phyloP scores from a whole-genome alignment of 2,329 filamentous ascomycete species.

The Paraphoma sp. region DNA sequence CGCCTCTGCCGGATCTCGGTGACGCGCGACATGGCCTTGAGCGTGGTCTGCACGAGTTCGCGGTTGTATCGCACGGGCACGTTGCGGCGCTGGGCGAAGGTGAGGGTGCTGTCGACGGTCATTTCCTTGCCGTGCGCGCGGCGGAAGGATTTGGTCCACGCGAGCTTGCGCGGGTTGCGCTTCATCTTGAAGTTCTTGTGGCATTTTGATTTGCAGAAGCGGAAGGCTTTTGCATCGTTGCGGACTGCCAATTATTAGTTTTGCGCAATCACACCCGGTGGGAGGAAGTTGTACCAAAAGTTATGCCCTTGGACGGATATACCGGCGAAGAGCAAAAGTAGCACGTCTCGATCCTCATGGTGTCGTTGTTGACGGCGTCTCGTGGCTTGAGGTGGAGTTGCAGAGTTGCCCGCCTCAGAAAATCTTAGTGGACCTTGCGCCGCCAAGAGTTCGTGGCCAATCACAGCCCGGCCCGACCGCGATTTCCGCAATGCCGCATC shows the following conservation, averaged over 20 bases:
- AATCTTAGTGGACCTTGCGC: conserved; percentile 15
- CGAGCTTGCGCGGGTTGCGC: conserved; percentile 94
- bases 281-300: conserved; percentile 65
- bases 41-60: conserved; percentile 83
- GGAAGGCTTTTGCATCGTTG: conserved; percentile 67
- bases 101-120: conserved; percentile 90
- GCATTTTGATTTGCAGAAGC: conserved; percentile 65
- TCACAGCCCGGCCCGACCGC: conserved; percentile 23
- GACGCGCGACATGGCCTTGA: conserved; percentile 91
- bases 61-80: conserved; percentile 95
- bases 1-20: conserved; percentile 81
- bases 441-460: conserved; percentile 14
- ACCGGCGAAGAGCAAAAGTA: conserved; percentile 73
- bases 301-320: conserved; percentile 58
- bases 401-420: conserved; percentile 6
- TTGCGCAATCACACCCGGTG: neutral
- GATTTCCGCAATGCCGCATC: conserved; percentile 21
- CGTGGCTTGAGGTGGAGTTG: conserved; percentile 12
- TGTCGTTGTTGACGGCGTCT: conserved; percentile 12
- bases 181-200: conserved; percentile 92
- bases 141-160: conserved; percentile 67
- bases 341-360: conserved; percentile 56
- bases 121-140: conserved; percentile 65
- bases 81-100: conserved; percentile 92
- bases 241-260: conserved; percentile 20